Conservation (phyloP, 768 basidiomycete species). For the Hemileccinum impolitum region DNA sequence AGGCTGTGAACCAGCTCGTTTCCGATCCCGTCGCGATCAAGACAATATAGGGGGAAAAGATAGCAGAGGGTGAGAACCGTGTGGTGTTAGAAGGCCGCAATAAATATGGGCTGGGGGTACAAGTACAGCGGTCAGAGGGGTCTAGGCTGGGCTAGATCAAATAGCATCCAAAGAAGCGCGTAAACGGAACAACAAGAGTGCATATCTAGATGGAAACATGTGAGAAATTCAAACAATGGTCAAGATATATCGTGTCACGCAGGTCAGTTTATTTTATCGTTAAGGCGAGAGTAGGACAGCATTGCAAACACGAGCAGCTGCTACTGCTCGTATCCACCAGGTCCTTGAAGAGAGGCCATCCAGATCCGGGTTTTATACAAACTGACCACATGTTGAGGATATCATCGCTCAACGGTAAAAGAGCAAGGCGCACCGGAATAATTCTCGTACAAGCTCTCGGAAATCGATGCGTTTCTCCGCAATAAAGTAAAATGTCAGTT, state of each 20-base stretch:
- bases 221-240: slow-evolving; percentile 5
- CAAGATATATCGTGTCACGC: slow-evolving; percentile 24
- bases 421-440: slow-evolving; percentile 63
- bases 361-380: slow-evolving; percentile 94
- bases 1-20: slow-evolving; percentile 12
- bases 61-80: background rate
- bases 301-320: slow-evolving; percentile 1
- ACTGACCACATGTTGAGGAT: slow-evolving; percentile 34
- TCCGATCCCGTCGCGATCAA: slow-evolving; percentile 3
- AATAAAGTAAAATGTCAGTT: slow-evolving; percentile 96
- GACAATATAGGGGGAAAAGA: background rate
- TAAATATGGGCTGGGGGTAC: slow-evolving; percentile 24
- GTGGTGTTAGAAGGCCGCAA: slow-evolving; percentile 1
- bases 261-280: slow-evolving; percentile 18
- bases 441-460: slow-evolving; percentile 90
- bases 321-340: slow-evolving; percentile 43
- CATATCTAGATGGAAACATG: slow-evolving; percentile 32
- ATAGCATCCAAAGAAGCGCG: slow-evolving; percentile 17
- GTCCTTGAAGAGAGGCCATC: slow-evolving; percentile 82
- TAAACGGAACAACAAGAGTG: slow-evolving; percentile 5
- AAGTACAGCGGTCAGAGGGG: slow-evolving; percentile 20
- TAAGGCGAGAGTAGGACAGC: background rate
- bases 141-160: slow-evolving; percentile 36
- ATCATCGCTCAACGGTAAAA: slow-evolving; percentile 5
- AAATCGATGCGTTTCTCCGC: slow-evolving; percentile 96